Conservation (phyloP, 2,329 filamentous ascomycete genomes). For the Uncinocarpus reesii region DNA sequence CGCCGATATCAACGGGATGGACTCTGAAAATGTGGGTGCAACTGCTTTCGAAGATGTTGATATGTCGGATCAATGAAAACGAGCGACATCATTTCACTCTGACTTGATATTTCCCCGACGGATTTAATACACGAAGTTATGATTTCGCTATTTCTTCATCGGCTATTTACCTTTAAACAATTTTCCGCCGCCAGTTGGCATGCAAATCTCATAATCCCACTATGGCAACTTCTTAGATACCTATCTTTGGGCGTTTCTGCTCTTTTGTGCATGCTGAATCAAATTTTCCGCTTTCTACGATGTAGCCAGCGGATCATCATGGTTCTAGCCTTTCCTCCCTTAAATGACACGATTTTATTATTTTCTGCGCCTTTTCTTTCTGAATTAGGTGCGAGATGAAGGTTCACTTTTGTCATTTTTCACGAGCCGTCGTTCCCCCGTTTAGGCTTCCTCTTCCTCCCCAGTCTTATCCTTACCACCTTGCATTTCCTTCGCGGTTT, state of each 20-base stretch:
- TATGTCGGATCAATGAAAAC: slow-evolving; percentile 47
- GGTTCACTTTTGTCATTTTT: not conserved
- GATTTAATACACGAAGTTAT: not conserved
- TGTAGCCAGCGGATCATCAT: slow-evolving; percentile 5
- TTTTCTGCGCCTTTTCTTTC: not conserved
- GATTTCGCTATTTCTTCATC: not conserved
- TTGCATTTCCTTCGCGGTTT: not conserved
- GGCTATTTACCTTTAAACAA: not conserved
- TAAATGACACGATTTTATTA: slow-evolving; percentile 1
- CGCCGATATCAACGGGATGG: slow-evolving; percentile 37
- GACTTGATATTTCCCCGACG: not conserved
- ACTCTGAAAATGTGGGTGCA: slow-evolving; percentile 58
- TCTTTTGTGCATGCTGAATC: slow-evolving; percentile 7
- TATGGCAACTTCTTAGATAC: slow-evolving; percentile 6
- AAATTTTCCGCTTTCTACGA: slow-evolving; percentile 2
- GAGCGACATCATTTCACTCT: not conserved
- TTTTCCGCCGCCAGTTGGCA: slow-evolving; percentile 8
- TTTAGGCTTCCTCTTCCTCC: not conserved
- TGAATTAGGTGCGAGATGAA: slow-evolving; percentile 4
- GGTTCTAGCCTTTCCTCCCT: slow-evolving; percentile 4
- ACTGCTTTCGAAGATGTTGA: slow-evolving; percentile 51
- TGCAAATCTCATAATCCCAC: slow-evolving; percentile 1
- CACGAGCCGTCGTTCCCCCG: too few species aligned
- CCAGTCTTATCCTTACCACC: too few species aligned
- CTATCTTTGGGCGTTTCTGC: slow-evolving; percentile 5